Evolutionary conservation across 257 asterid genomes (phyloP).

Genomic region (Perilla frutescens): DNA sequence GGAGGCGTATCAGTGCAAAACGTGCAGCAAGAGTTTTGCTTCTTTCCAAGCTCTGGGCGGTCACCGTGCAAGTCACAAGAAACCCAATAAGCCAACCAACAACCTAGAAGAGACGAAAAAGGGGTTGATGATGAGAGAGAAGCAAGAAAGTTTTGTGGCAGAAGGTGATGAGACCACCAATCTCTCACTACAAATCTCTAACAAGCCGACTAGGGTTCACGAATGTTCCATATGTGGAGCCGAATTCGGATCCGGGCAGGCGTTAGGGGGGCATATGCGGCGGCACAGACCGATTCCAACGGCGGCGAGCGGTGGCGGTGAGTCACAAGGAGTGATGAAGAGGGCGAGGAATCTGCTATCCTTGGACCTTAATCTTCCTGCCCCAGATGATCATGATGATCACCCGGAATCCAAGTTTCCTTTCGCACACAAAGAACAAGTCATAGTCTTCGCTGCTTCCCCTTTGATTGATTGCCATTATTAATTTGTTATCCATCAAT

Average conservation of each 20-base stretch:
- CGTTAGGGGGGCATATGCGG: slow-evolving; percentile 97
- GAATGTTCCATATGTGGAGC: slow-evolving; percentile 90
- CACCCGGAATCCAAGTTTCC: slow-evolving; percentile 51
- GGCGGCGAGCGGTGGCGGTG: slow-evolving; percentile 36
- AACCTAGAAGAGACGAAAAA: slow-evolving; percentile 35
- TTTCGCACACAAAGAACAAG: slow-evolving; percentile 68
- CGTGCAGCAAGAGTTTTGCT: slow-evolving; percentile 68
- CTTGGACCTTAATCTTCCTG: slow-evolving; percentile 93
- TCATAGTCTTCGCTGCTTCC: slow-evolving; percentile 69
- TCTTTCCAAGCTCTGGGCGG: slow-evolving; percentile 98
- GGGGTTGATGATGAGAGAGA: slow-evolving; percentile 25
- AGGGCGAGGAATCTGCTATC: slow-evolving; percentile 55
- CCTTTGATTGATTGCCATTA: slow-evolving; percentile 86
- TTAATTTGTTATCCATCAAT: slow-evolving; percentile 38
- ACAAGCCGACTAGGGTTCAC: slow-evolving; percentile 60
- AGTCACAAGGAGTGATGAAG: slow-evolving; percentile 45
- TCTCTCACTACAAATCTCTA: slow-evolving; percentile 55
- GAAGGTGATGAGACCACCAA: slow-evolving; percentile 31
- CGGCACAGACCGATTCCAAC: slow-evolving; percentile 75
- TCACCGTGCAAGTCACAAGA: slow-evolving; percentile 89
- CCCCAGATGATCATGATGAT: slow-evolving; percentile 79
- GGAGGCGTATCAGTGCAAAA: slow-evolving; percentile 76
- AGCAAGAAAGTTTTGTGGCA: not conserved
- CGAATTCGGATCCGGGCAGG: slow-evolving; percentile 87
- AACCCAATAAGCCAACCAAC: slow-evolving; percentile 46